Base-by-base conservation (phyloP, 1,284 basidiomycete genomes). In the Cutaneotrichosporon cyanovorans region DNA sequence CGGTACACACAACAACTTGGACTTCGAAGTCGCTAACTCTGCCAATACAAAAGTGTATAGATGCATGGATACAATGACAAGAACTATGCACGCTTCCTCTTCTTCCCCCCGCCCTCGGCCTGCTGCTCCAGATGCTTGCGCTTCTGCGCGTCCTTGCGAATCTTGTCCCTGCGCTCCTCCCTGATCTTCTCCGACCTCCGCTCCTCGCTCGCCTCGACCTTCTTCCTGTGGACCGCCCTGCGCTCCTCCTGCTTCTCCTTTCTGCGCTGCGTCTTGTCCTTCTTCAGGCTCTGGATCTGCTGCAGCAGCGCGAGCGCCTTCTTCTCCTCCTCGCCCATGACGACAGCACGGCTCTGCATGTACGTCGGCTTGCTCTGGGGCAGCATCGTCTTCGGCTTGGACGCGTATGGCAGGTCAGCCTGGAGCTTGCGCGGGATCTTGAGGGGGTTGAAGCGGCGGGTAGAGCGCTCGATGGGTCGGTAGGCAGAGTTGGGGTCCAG, bases 271-370 rank as follows among this genome's bases (percentile, higher is more conserved):
- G 86, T 77, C 73, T 93, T 87, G 60, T 91, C 91, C 72, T 91
- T 92, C 48, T 88, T 77, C 58, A 99, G 74, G 6, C 91, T 88
- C 47, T 87, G 82, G 61, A 96, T 91, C 75, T 97, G 92, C 71
- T 98, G 93, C 64, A 99, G 69, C 32, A 97, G 72, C n/a, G 87
- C 84, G 20, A 96, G 75, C 0, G 93, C 91, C 65, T 83, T 85
- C 76, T 85, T 88, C 76, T 98, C 93, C 62, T 95, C 89, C 2
- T 87, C 85, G 65, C 93, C 87, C 76, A 98, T 78, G 36, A 99
- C 83, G 15, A 97, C 92, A 0, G 93, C 91, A 15, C 92, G 83
- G 65, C 85, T 86, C 70, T 91, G 87, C 65, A 93, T 71, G 69
- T 95, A 93, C 18, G 91, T 93, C 63, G 80, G 76, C 46, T 77